Evolutionary conservation across 257 asterid species (phyloP), one percentile per base, ranked within the genome.

Genomic region (Primulina tabacum): DNA sequence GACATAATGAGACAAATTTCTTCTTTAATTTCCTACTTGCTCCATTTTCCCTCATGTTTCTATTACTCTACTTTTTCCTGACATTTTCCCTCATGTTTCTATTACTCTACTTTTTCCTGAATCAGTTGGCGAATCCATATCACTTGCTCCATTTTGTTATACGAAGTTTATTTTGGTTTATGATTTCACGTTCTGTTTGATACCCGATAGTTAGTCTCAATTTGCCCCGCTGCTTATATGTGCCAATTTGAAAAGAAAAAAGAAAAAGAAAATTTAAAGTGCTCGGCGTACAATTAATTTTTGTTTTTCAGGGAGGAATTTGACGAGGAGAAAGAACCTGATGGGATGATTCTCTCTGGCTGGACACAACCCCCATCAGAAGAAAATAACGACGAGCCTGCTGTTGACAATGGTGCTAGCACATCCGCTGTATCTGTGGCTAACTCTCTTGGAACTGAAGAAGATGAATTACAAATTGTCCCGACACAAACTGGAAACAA

Each of bases 271-370:
- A 35, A 35, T 1, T 28, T 61, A 58, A 63, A 64, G 60, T 71
- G 63, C 21, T 62, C 43, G 40, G 69, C 75, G 24, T 55, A 18
- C 71, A 1, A 28, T 40, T 57, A 40, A 65, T 52, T 59, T 52
- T 59, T 17, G 1, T 50, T 50, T 77, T 75, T 64, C 85, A 94
- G 99, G 84, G 97, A 88, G 69, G 93, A 85, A 71, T 94, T 91
- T 68, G 97, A 94, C 11, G 96, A 85, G 79, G 97, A 88, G 85
- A 87, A 91, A 78, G 99, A 91, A 82, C 97, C 99, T 1, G 99
- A 94, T 71, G 95, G 81, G 71, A 85, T 94, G 96, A 65, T 89
- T 71, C 90, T 94, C 61, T 79, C 85, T 2, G 99, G 99, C 71
- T 94, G 96, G 99, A 86, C 89, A 10, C 84, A 75, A 76, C 77